These are phyloP conservation scores for Ophiobolus disseminans DNA, from an alignment of 2,329 filamentous ascomycete genomes.

Conservation along the genomic window DNA sequence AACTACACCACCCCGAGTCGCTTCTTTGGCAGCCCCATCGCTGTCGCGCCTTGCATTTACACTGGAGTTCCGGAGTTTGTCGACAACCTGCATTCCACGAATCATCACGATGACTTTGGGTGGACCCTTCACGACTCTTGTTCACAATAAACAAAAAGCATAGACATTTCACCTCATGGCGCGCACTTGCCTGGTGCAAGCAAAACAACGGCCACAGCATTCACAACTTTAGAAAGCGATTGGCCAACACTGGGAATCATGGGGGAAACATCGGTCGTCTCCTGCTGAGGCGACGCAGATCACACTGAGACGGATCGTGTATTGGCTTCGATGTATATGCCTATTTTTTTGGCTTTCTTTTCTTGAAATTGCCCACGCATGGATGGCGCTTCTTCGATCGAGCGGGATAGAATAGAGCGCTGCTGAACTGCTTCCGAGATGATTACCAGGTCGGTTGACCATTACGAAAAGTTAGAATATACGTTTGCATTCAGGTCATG, in stretches of 20 bases:
- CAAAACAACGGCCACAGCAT: conserved; percentile 8
- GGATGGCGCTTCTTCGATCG: too few species aligned
- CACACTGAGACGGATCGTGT: conserved; percentile 21
- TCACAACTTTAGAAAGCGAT: conserved; percentile 13
- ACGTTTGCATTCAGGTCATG: too few species aligned
- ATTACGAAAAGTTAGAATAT: conserved; percentile 6
- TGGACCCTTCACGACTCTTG: conserved; percentile 30
- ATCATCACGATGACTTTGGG: conserved; percentile 29
- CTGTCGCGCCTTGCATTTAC: conserved; percentile 36
- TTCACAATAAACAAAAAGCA: conserved; percentile 41
- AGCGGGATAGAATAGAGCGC: neutral
- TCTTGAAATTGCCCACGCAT: too few species aligned
- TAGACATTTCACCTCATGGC: conserved; percentile 43
- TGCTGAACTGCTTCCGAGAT: neutral
- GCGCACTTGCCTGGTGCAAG: conserved; percentile 45
- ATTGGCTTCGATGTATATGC: conserved; percentile 25
- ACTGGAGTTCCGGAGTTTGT: conserved; percentile 36
- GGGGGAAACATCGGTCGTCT: conserved; percentile 26
- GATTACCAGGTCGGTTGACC: neutral
- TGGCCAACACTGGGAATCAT: conserved; percentile 14
- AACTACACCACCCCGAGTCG: conserved; percentile 20
- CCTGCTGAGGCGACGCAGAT: conserved; percentile 28
- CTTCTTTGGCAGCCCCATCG: conserved; percentile 17
- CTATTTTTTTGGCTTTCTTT: conserved; percentile 6
- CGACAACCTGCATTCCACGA: conserved; percentile 11